Conservation (phyloP, 371 early-diverging fungal genomes). For the Rhizopus sp. region DNA sequence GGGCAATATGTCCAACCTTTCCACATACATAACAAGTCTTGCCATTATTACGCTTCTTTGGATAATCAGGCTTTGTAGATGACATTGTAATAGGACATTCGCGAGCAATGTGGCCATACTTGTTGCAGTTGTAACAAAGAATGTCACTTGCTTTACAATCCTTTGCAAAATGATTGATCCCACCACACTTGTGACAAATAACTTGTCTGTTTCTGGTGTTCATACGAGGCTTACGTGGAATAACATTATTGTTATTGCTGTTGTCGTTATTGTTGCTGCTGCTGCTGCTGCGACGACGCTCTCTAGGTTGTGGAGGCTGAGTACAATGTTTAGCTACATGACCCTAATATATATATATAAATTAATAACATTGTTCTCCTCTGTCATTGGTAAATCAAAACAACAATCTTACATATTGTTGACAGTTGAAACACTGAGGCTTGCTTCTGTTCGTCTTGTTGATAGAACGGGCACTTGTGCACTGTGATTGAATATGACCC, state of each 20-base stretch:
- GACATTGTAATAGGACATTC: constrained; percentile 37
- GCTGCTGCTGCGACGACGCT: not conserved
- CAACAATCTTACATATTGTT: constrained; percentile 46
- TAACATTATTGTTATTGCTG: too few species aligned
- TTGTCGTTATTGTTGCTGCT: not conserved
- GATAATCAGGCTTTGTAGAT: not conserved
- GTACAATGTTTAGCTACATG: constrained; percentile 64
- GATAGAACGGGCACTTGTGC: constrained; percentile 35
- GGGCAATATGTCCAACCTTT: constrained; percentile 59
- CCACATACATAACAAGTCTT: constrained; percentile 61
- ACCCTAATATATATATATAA: constrained; percentile 47
- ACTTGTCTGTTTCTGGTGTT: constrained; percentile 30
- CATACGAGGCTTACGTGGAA: constrained; percentile 10
- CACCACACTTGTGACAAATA: constrained; percentile 63
- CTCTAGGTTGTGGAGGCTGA: constrained; percentile 30
- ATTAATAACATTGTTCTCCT: not conserved
- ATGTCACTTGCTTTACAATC: constrained; percentile 63
- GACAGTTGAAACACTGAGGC: constrained; percentile 56
- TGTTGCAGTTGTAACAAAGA: constrained; percentile 62
- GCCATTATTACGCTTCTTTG: not conserved
- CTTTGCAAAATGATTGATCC: constrained; percentile 61
- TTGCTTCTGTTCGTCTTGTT: constrained; percentile 14
- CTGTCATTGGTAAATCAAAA: not conserved
- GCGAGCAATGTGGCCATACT: constrained; percentile 63
- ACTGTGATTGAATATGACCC: constrained; percentile 63